Conservation (phyloP, 1,139 yeast genomes). For the Pichia sp. region DNA sequence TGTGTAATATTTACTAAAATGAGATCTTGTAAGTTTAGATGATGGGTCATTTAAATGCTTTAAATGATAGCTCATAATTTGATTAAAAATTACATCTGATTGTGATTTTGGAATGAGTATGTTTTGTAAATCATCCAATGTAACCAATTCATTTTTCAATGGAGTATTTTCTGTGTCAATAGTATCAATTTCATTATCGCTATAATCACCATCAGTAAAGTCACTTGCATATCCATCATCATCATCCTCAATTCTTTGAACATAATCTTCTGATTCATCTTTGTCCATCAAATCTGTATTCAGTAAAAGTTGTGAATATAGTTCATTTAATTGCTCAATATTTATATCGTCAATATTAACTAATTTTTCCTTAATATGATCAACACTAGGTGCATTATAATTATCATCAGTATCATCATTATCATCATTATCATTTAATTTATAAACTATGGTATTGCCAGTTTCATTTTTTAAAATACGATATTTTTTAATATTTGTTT, state of each 20-base stretch:
- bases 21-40: slow-evolving; percentile 38
- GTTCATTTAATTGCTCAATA: slow-evolving; percentile 26
- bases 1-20: slow-evolving; percentile 26
- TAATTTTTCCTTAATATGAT: background rate
- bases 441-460: background rate
- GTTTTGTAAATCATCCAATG: slow-evolving; percentile 29
- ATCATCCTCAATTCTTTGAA: background rate
- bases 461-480: slow-evolving; percentile 1
- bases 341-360: slow-evolving; percentile 26
- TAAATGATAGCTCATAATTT: slow-evolving; percentile 36
- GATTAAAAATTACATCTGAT: slow-evolving; percentile 8
- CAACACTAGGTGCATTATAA: background rate
- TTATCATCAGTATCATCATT: background rate
- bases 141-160: slow-evolving; percentile 29
- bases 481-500: background rate
- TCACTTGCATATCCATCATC: slow-evolving; percentile 1
- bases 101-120: slow-evolving; percentile 9
- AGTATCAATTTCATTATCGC: background rate
- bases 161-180: background rate
- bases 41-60: slow-evolving; percentile 12
- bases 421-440: background rate
- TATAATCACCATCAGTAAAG: slow-evolving; percentile 1
- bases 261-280: slow-evolving; percentile 32
- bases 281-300: slow-evolving; percentile 34
- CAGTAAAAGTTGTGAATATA: slow-evolving; percentile 26